Evolutionary conservation across 2,329 filamentous ascomycete genomes (phyloP).

Genomic region (Ophiostoma perfectum): DNA sequence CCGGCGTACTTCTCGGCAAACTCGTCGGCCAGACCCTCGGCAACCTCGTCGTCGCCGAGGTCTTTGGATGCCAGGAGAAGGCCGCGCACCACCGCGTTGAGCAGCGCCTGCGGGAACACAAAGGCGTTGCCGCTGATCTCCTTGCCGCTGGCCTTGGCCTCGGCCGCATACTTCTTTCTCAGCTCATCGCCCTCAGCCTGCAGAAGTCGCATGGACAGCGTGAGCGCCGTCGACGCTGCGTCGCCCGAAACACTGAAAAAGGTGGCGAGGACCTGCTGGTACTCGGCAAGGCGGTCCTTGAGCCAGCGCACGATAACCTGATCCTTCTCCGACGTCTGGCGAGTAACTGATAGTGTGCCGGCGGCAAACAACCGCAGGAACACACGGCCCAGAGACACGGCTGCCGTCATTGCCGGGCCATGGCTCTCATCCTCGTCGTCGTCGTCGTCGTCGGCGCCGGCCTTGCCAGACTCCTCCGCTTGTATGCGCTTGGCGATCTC

Average conservation of each 20-base stretch:
- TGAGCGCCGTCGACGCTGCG: conserved; percentile 65
- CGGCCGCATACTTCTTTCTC: conserved; percentile 36
- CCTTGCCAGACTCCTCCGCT: conserved; percentile 30
- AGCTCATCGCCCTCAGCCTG: conserved; percentile 69
- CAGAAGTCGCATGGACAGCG: conserved; percentile 74
- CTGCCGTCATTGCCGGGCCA: conserved; percentile 55
- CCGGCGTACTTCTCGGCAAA: conserved; percentile 75
- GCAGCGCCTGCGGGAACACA: conserved; percentile 62
- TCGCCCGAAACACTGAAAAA: conserved; percentile 57
- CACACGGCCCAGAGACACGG: conserved; percentile 77
- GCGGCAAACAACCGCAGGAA: conserved; percentile 76
- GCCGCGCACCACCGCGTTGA: conserved; percentile 58
- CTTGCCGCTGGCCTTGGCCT: conserved; percentile 9
- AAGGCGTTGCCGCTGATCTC: conserved; percentile 33
- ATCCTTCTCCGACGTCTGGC: conserved; percentile 65
- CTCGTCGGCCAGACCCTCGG: conserved; percentile 52
- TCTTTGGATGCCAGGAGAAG: conserved; percentile 51
- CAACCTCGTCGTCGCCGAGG: conserved; percentile 15
- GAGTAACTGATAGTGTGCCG: conserved; percentile 62
- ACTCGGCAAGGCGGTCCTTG: conserved; percentile 66
- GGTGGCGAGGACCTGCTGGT: conserved; percentile 55
- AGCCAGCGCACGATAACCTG: conserved; percentile 71
- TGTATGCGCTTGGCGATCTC: conserved; percentile 45
- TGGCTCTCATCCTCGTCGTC: conserved; percentile 15
- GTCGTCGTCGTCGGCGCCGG: conserved; percentile 1